These are phyloP conservation scores for Thalassia testudinum DNA, from an alignment of 116 monocot species.

Conservation along the genomic window DNA sequence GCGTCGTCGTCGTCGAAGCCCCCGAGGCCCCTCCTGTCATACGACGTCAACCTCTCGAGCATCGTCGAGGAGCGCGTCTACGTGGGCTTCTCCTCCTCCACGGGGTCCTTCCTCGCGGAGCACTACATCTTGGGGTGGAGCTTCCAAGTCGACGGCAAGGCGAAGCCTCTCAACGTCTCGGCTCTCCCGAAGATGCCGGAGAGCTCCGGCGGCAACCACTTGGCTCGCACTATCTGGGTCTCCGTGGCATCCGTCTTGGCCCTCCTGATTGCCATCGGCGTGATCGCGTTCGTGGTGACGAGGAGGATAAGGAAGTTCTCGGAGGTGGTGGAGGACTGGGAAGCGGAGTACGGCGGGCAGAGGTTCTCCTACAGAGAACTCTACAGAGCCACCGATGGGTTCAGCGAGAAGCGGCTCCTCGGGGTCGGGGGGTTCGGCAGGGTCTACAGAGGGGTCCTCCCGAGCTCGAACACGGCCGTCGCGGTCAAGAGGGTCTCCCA, in stretches of 20 bases:
- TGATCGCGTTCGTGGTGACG: not conserved
- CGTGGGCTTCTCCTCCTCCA: conserved; percentile 21
- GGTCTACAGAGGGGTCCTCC: conserved; percentile 28
- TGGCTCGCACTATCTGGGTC: conserved; percentile 1
- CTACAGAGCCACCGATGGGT: conserved; percentile 18
- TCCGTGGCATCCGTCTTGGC: not conserved
- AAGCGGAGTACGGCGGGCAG: conserved; percentile 12
- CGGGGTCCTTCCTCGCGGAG: not conserved
- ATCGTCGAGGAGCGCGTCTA: conserved; percentile 10
- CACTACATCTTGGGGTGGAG: conserved; percentile 19
- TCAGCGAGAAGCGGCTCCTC: conserved; percentile 13
- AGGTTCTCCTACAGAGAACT: conserved; percentile 37
- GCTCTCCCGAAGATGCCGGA: conserved; percentile 2
- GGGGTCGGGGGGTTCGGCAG: conserved; percentile 44
- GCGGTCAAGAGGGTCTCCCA: conserved; percentile 40
- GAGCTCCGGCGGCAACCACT: not conserved
- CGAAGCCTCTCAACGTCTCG: not conserved
- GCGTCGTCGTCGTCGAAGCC: conserved; percentile 11
- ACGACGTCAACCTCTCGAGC: conserved; percentile 11
- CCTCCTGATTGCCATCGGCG: not conserved
- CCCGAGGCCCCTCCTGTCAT: conserved; percentile 13
- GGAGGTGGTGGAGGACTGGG: conserved; percentile 44
- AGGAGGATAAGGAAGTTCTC: conserved; percentile 10
- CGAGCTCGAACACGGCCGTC: conserved; percentile 5
- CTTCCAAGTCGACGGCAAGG: conserved; percentile 5